Base-by-base conservation (phyloP, 2,329 filamentous ascomycete genomes). In the Mollisia scopiformis region DNA sequence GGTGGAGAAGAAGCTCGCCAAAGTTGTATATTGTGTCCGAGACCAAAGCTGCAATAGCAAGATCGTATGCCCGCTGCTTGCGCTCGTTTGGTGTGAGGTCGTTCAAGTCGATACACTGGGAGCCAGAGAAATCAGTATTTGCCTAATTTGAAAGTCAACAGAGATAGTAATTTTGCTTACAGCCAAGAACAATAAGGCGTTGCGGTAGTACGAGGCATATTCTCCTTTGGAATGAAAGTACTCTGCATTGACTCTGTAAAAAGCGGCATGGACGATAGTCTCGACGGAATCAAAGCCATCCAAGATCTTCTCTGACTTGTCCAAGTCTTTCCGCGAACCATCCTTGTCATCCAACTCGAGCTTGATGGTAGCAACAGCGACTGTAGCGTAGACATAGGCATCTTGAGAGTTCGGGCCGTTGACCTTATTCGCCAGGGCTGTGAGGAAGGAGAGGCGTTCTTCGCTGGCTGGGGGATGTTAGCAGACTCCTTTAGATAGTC, bases 1-100 rank as follows among this genome's bases (percentile, higher is more conserved):
- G 95, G 76, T 99, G 95, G 68, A 99, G 86, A 31, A 99, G 87
- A n/a, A 99, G 88, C 82, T 99, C 95, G 76, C 95, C 95, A 71
- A 99, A 99, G 82, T 99, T 99, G 86, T 99, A 98, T 80, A 98
- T 99, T 71, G 88, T 92, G 72, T 94, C 91, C 54, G 93, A 97
- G 39, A 97, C 91, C 8, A 99, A 84, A 10, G 95, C 95, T 28
- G 95, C 93, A 57, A 98, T 89, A 73, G 91, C 91, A 64, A 99
- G 88, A 75, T 97, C 93, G 79, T 97, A 96, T 47, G 95, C 95
- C 70, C 94, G 88, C 62, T 84, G 85, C 75, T 89, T 88, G 71
- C 91, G 89, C 76, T 99, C 93, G 57, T 84, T 81, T 57, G 87
- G 80, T 46, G 88, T 83, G 60, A 99, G 83, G 58, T 90, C 84